Conservation (phyloP, 176 grass and related monocot genomes). For the Eleusine indica region DNA sequence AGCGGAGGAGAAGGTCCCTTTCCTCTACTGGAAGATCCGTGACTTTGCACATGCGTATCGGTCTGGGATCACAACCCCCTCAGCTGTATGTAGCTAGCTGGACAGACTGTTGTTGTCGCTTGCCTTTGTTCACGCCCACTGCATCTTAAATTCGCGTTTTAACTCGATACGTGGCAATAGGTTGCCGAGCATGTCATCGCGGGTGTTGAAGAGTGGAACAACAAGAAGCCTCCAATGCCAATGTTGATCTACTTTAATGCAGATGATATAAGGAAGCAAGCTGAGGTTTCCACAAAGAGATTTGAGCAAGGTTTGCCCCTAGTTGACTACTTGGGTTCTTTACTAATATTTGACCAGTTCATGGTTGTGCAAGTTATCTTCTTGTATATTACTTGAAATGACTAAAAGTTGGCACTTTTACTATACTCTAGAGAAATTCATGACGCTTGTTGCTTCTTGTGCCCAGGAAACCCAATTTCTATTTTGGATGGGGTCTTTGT, state of each 20-base stretch:
- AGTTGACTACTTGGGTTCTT: background rate
- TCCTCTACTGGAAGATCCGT: slow-evolving; percentile 93
- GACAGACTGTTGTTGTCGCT: background rate
- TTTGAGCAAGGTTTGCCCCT: slow-evolving; percentile 59
- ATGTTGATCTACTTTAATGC: slow-evolving; percentile 76
- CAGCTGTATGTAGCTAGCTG: slow-evolving; percentile 46
- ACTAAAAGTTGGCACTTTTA: background rate
- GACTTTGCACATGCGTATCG: slow-evolving; percentile 89
- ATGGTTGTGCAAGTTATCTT: background rate
- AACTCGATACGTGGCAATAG: slow-evolving; percentile 45
- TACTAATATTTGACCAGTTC: slow-evolving; percentile 1
- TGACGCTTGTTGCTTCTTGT: slow-evolving; percentile 27
- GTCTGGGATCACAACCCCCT: slow-evolving; percentile 71
- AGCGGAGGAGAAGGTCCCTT: slow-evolving; percentile 46
- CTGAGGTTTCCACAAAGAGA: slow-evolving; percentile 78
- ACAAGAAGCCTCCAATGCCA: slow-evolving; percentile 67
- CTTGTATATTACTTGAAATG: background rate
- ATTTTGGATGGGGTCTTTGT: slow-evolving; percentile 88
- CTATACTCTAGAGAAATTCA: background rate
- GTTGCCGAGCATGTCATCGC: slow-evolving; percentile 78
- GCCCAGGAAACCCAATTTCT: slow-evolving; percentile 71
- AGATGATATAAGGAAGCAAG: slow-evolving; percentile 78
- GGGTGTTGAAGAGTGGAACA: slow-evolving; percentile 73
- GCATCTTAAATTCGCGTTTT: background rate
- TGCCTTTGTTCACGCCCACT: background rate